Percentiles rank a stretch among this genome's conserved stretches.
Conservation (phyloP, 2,329 filamentous ascomycete species). For the Pseudogymnoascus sp. region DNA sequence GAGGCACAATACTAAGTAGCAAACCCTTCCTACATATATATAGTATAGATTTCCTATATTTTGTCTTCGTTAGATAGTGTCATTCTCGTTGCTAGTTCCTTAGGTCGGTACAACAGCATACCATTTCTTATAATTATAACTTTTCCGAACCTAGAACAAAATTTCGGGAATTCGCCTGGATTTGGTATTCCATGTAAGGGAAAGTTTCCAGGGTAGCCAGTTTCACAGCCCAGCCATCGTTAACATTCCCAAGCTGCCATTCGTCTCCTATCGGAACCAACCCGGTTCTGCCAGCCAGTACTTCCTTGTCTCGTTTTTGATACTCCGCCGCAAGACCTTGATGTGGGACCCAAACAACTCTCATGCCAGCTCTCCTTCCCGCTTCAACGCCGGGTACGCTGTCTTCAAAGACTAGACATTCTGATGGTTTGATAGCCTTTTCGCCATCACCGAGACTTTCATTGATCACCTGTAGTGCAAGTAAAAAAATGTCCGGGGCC, state of each 20-base stretch:
- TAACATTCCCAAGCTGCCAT: slow-evolving; percentile 38
- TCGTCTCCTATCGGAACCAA: slow-evolving; percentile 36
- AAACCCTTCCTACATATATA: neutral
- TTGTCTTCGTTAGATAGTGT: too few species aligned
- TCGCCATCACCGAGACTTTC: slow-evolving; percentile 58
- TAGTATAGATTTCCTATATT: too few species aligned
- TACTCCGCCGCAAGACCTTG: slow-evolving; percentile 70
- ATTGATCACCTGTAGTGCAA: slow-evolving; percentile 82
- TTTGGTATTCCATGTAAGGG: slow-evolving; percentile 30
- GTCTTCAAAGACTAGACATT: slow-evolving; percentile 98
- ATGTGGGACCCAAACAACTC: slow-evolving; percentile 89
- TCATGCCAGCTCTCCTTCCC: slow-evolving; percentile 85
- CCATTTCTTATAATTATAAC: neutral
- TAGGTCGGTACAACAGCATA: too few species aligned
- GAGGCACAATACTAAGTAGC: neutral
- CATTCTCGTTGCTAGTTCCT: too few species aligned
- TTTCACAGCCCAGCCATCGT: slow-evolving; percentile 34
- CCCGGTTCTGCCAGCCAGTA: slow-evolving; percentile 53
- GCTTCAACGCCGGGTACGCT: slow-evolving; percentile 89
- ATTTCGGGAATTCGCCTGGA: slow-evolving; percentile 9
- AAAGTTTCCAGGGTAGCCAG: slow-evolving; percentile 33
- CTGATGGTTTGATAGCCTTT: slow-evolving; percentile 63
- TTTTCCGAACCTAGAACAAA: neutral
- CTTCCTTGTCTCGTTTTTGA: slow-evolving; percentile 65
- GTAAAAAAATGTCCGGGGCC: slow-evolving; percentile 84